Evolutionary conservation across 305 asterid species (phyloP), one percentile per base, ranked within the genome.

Genomic region (Plantago coronopus): DNA sequence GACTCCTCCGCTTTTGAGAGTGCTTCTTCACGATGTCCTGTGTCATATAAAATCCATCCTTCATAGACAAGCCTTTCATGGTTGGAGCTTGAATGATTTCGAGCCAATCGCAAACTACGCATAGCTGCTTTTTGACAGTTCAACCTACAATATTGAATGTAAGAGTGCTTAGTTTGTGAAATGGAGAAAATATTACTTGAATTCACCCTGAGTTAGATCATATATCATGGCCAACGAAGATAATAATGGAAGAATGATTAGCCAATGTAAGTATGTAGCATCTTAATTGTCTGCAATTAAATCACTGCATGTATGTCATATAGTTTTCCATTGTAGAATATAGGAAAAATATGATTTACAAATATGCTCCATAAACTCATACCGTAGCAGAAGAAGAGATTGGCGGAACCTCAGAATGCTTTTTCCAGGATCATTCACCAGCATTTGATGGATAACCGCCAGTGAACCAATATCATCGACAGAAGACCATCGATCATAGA

Each of bases 381-480:
- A 85, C 97, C 96, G 66, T 51, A 87, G 64, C 50, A 90, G 89
- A 50, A 90, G 85, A 65, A 90, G 89, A 69, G 96, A 87, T 67
- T 90, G 95, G 50, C 97, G 75, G 70, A 90, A 90, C 69, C 84
- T 71, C 66, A 83, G 67, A 53, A 85, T 85, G 77, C 97, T 87
- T 74, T 82, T 87, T 62, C 89, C 87, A 0, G 91, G 94, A 63
- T 85, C 96, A 71, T 69, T 83, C 58, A 55, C 74, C 81, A 94
- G 61, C 99, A 94, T 87, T 67, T 94, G 97, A 45, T 94, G 99
- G 18, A 89, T 91, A 65, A 94, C 95, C 54, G 96, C 96, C 37
- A 94, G 72, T 44, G 97, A 93, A 42, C 99, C 99, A 64, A 89
- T 78, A 76, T 93, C 99, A 77, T 93, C 99, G 8, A 93, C 96